These are phyloP conservation scores for Linnemannia elongata DNA, from an alignment of 192 early-diverging fungal genomes.

Conservation along the genomic window DNA sequence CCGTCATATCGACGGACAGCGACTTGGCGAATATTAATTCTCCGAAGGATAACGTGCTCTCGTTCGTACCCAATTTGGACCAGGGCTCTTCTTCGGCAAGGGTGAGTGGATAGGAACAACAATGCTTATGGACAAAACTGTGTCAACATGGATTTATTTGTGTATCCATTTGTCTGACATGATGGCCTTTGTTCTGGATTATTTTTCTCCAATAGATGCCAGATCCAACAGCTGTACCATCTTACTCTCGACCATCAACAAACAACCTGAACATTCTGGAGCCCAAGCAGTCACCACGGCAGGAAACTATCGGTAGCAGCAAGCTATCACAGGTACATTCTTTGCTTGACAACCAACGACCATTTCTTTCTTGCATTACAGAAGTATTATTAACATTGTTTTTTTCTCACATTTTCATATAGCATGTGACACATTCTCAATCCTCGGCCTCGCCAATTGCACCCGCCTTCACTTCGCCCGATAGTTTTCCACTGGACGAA, in stretches of 20 bases:
- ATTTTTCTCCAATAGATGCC: background rate
- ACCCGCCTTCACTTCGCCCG: constrained; percentile 9
- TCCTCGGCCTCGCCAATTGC: constrained; percentile 28
- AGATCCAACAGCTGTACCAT: background rate
- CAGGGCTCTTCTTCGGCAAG: background rate
- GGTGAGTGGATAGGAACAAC: background rate
- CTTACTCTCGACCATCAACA: background rate
- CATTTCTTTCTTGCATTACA: background rate
- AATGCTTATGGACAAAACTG: background rate
- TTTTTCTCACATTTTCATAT: background rate
- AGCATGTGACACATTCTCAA: background rate
- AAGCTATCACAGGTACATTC: background rate
- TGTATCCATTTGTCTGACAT: background rate
- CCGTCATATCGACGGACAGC: constrained; percentile 7
- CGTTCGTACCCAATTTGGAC: constrained; percentile 6
- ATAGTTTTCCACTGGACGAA: background rate
- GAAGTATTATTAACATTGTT: background rate
- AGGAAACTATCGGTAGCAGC: background rate
- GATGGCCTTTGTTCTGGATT: background rate
- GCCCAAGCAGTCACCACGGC: background rate
- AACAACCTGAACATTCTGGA: background rate
- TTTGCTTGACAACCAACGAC: background rate
- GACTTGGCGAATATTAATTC: constrained; percentile 26
- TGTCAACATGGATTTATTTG: background rate
- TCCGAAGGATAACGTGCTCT: background rate